Evolutionary conservation across 306 rosid genomes (phyloP), one percentile per base, ranked within the genome.

Genomic region (Citrullus colocynthis): DNA sequence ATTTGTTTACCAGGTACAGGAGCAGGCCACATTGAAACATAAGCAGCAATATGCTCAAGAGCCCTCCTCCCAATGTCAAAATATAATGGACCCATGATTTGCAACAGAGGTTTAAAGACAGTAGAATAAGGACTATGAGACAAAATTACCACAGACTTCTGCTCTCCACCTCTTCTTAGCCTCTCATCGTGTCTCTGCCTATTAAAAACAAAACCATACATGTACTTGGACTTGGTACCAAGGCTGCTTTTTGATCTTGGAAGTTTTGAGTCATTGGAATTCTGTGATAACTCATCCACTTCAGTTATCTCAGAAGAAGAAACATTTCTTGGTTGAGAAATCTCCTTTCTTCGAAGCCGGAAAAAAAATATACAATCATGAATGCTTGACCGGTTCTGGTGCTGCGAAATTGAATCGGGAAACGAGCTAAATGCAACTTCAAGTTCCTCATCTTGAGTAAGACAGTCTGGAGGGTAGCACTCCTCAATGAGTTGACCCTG

Each of bases 101-200:
- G 98, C 81, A 93, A 84, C 88, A 93, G 84, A 44, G 98, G 98
- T 82, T 87, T 90, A 76, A 91, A 91, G 79, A 93, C 96, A 78
- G 90, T 87, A 48, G 97, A 88, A 84, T 82, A 93, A 73, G 98
- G 98, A 83, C 61, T 71, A 28, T 80, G 85, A 9, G 98, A 89
- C 83, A 93, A 81, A 67, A 93, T 89, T 21, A 93, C 98, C 69
- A 93, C 97, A 54, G 98, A 93, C 78, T 93, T 93, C 84, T 93
- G 98, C 81, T 93, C 97, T 49, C 98, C 98, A n/a, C 98, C 98
- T 18, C 98, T 89, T 82, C 88, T 91, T 37, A 93, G 80, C 84
- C 98, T 90, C 88, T 93, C 97, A 67, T 93, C 98, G 28, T 93
- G 98, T 86, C 98, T 89, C 89, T 91, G 96, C 79, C 98, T 85